Base-by-base conservation (phyloP, 177 flowering plant species). In the Tripterygium wilfordii region DNA sequence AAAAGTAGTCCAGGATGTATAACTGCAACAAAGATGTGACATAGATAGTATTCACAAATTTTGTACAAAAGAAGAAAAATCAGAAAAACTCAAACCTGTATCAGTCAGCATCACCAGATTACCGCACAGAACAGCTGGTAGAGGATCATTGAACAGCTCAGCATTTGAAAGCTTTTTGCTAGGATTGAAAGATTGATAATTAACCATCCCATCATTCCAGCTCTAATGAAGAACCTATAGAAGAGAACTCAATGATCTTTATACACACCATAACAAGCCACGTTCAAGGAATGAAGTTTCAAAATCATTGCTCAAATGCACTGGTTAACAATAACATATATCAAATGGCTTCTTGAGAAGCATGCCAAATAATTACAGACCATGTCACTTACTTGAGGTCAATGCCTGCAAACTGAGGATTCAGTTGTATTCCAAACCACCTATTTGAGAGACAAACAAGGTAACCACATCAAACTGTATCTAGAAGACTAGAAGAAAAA, bases 171-270 rank as follows among this genome's bases (percentile, higher is more conserved):
- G 64, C 86, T 77, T 76, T 72, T 84, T 15, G 84, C 83, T 10
- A 89, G 69, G 71, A 89, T 58, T 36, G 99, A 86, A 42, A 92
- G 80, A 62, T 92, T 92, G 73, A 92, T 89, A 50, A 92, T 82
- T 8, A 92, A 81, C 99, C 99, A 92, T 61, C 95, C 99, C 86
- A 92, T 76, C 97, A 92, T 92, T 50, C 99, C 99, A 68, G 96
- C 92, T 89, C 99, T 79, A 26, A 92, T 86, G 89, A 84, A 89
- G 70, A 89, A 89, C 69, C 99, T 92, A 38, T 70, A 71, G 22
- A 49, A 60, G 52, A 33, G 22, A 26, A 25, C 28, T 38, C 21
- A 9, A 42, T n/a, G n/a, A n/a, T n/a, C n/a, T n/a, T n/a, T n/a
- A n/a, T n/a, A n/a, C n/a, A n/a, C n/a, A n/a, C n/a, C n/a, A n/a